Evolutionary conservation across 805 yeast species (phyloP), one percentile per base, ranked within the genome.

Genomic region (Sugiyamaella chiloensis): DNA sequence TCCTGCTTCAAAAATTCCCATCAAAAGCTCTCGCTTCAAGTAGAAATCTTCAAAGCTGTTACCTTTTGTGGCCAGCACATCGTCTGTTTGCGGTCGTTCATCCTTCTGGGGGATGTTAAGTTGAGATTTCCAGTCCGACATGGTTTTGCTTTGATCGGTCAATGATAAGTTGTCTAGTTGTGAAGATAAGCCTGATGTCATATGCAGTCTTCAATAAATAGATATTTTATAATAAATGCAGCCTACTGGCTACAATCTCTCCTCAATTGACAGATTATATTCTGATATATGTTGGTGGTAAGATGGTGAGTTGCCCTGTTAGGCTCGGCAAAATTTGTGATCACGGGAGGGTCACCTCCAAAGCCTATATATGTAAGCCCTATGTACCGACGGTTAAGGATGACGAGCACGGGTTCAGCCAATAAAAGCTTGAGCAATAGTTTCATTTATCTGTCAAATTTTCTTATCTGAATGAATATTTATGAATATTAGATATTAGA

Each of bases 1-100:
- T 42, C 99, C 99, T 1, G 98, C 98, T 69, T 93, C 99, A 66
- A 90, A 93, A 56, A 93, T 91, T 29, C 99, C 99, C 99, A 93
- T 93, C 64, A 93, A 73, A 51, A 93, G 75, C 64, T 93, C 96
- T 69, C 99, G 81, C 67, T 88, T 89, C 59, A 93, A 78, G 61
- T 81, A 83, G 69, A 90, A 88, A 63, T 89, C 95, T 69, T 93
- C 99, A 63, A 93, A 93, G 16, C 87, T 74, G 59, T 83, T 83
- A 48, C 97, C 98, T 61, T 87, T 87, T 34, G 96, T 89, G 59
- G 80, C 86, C 43, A 87, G 76, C 46, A 93, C 97, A 77, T 93
- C 99, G 48, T 90, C 96, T 0, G 99, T 91, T 66, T 91, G 97
- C 34, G 95, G 96, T 66, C 99, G 81, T n/a, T 83, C 76, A 66